phyloP scores from a whole-genome alignment of 1,284 basidiomycete species.

The Irpex rosettiformis region DNA sequence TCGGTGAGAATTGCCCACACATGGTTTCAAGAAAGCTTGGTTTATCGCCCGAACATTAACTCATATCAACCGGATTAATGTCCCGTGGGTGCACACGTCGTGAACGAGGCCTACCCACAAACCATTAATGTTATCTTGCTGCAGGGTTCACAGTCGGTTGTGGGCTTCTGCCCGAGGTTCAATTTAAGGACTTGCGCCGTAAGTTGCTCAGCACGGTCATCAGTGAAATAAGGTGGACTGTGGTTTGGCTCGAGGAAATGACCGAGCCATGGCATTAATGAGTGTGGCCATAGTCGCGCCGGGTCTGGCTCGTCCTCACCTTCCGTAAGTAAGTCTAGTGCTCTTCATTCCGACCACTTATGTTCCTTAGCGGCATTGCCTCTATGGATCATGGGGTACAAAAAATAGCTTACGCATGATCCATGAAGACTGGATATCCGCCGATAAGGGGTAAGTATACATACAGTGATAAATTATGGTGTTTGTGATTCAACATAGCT shows the following conservation, averaged over 20 bases:
- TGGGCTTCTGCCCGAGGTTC: neutral
- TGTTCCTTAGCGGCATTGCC: too few relatives aligned
- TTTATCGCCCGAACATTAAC: neutral
- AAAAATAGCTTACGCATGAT: too few relatives aligned
- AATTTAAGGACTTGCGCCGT: neutral
- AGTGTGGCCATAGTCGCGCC: neutral
- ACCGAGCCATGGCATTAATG: neutral
- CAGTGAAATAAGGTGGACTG: neutral
- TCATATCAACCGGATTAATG: neutral
- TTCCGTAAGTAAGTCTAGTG: too few relatives aligned
- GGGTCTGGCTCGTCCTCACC: too few relatives aligned
- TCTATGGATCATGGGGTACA: too few relatives aligned
- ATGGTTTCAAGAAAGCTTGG: conserved; percentile 1
- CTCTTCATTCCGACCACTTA: too few relatives aligned
- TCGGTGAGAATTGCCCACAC: neutral
- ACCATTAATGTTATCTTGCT: neutral
- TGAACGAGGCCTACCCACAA: neutral
- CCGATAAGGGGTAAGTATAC: conserved; percentile 3
- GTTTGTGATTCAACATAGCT: neutral
- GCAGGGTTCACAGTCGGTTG: neutral
- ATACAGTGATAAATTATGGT: conserved; percentile 10
- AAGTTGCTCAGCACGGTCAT: neutral
- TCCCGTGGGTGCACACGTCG: neutral
- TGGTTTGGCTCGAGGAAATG: neutral
- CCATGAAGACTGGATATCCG: neutral